A percentile compares a stretch with the other conserved stretches of the same genome.
phyloP scores from a whole-genome alignment of 805 yeast genomes.

The Wickerhamiella sorbophila region DNA sequence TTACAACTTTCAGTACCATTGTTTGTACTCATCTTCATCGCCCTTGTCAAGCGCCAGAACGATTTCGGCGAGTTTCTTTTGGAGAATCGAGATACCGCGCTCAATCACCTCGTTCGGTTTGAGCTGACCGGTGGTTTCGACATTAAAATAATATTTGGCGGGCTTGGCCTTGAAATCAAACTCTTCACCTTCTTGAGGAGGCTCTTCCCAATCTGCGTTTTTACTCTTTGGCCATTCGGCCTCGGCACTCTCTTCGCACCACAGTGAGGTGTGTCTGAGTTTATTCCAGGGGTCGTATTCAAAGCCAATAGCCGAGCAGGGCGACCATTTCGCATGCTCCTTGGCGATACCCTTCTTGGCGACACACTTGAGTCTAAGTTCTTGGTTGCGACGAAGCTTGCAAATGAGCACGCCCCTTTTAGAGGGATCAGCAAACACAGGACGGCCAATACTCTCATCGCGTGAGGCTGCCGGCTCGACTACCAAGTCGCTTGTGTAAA shows the following conservation, averaged over 20 bases:
- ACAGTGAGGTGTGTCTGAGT: slow-evolving; percentile 83
- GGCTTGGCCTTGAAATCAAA: slow-evolving; percentile 82
- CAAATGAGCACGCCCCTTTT: slow-evolving; percentile 74
- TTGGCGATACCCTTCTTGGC: slow-evolving; percentile 96
- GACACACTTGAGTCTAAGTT: slow-evolving; percentile 72
- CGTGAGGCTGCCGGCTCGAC: slow-evolving; percentile 30
- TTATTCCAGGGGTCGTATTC: slow-evolving; percentile 99
- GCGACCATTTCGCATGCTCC: slow-evolving; percentile 98
- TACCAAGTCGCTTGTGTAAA: slow-evolving; percentile 69
- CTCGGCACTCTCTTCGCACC: slow-evolving; percentile 85
- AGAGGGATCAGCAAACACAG: slow-evolving; percentile 66
- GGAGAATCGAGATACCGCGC: slow-evolving; percentile 72
- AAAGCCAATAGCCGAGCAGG: slow-evolving; percentile 88
- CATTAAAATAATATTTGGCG: slow-evolving; percentile 65
- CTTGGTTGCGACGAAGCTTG: slow-evolving; percentile 85
- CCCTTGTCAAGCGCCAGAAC: slow-evolving; percentile 46
- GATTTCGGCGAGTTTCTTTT: slow-evolving; percentile 80
- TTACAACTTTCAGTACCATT: slow-evolving; percentile 6
- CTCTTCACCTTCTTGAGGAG: slow-evolving; percentile 72
- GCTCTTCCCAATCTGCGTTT: slow-evolving; percentile 92
- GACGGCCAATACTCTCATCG: slow-evolving; percentile 50
- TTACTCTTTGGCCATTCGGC: slow-evolving; percentile 87
- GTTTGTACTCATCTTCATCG: slow-evolving; percentile 18
- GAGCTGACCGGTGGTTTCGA: slow-evolving; percentile 84
- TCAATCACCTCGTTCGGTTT: slow-evolving; percentile 80